Percentiles rank a stretch among this genome's conserved stretches.
Conservation (phyloP, 2,329 filamentous ascomycete genomes). For the Xylaria sp. region DNA sequence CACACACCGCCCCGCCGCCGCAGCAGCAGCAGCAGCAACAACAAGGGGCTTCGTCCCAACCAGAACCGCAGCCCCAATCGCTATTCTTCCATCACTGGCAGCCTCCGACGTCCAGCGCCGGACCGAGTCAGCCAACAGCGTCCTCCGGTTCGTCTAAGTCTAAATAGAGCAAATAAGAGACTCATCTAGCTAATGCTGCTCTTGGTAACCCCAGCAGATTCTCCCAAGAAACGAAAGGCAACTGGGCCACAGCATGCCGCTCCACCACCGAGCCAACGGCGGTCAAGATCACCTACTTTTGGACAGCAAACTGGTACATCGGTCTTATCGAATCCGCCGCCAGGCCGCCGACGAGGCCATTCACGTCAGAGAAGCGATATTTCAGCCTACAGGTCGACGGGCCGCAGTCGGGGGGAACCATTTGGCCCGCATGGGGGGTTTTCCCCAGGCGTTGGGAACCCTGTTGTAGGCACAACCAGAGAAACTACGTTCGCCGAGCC, state of each 20-base stretch:
- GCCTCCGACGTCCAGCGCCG: slow-evolving; percentile 75
- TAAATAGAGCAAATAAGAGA: slow-evolving; percentile 58
- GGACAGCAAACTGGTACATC: slow-evolving; percentile 60
- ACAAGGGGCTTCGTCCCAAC: slow-evolving; percentile 65
- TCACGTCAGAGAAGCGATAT: slow-evolving; percentile 73
- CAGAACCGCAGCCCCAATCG: slow-evolving; percentile 74
- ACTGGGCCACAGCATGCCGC: slow-evolving; percentile 63
- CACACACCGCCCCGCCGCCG: slow-evolving; percentile 55
- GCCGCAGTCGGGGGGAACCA: slow-evolving; percentile 53
- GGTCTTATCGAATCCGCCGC: slow-evolving; percentile 64
- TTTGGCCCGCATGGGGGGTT: slow-evolving; percentile 51
- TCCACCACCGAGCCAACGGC: slow-evolving; percentile 59
- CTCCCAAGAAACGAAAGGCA: slow-evolving; percentile 87
- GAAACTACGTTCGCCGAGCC: slow-evolving; percentile 51
- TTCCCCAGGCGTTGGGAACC: slow-evolving; percentile 51
- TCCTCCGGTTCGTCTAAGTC: slow-evolving; percentile 77
- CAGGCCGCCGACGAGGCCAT: slow-evolving; percentile 67
- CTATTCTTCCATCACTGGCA: slow-evolving; percentile 96
- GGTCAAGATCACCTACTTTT: slow-evolving; percentile 65
- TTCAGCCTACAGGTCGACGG: slow-evolving; percentile 60
- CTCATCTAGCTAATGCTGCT: slow-evolving; percentile 55
- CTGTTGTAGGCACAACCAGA: slow-evolving; percentile 46
- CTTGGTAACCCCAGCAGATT: slow-evolving; percentile 73
- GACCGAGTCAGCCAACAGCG: slow-evolving; percentile 74
- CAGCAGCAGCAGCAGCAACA: slow-evolving; percentile 58